Base-by-base conservation (phyloP, 2,329 filamentous ascomycete species). In the Alternaria burnsii region DNA sequence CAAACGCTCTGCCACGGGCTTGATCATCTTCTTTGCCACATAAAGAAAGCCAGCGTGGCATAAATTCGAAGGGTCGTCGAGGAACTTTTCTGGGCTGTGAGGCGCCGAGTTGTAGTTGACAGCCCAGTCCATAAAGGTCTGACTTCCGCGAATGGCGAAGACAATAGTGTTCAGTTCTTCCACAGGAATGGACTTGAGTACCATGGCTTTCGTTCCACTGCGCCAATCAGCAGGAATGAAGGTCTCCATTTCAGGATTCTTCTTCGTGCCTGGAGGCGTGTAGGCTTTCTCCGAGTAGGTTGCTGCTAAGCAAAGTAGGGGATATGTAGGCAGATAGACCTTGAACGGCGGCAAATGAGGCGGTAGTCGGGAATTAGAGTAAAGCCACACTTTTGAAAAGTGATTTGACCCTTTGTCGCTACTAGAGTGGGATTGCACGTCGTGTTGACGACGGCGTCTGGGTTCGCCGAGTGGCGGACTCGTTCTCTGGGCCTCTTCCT, bases 81-180 rank as follows among this genome's bases (percentile, higher is more conserved):
- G 82, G 73, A 96, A 95, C 1, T 86, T 87, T 0, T 73, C 75
- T 0, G 93, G 91, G 1, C 87, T 83, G 0, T 85, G 82, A 0
- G 92, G 92, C 0, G 85, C 87, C 1, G 86, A 86, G 51, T 91
- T 87, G 55, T 95, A 84, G 75, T 97, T 96, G 46, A 95, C 91
- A 2, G 90, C 86, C 93, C 93, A 97, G 79, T 97, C 93, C 81
- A 91, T 88, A 68, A 95, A 91, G 7, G 87, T 91, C 24, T 92
- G 88, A 0, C 89, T 93, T 20, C 93, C 93, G 20, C 93, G 87
- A 63, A 97, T 91, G 14, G 93, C 92, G 71, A 97, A 91, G 11
- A 96, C 90, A 56, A 97, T 89, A 18, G 89, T 89, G 73, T 91
- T 88, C 81, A 89, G 88, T 70, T 92, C 84, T 71, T 95, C 92